These are phyloP conservation scores for Arxiozyma slooffiae DNA, from an alignment of 1,139 yeast species.

Conservation along the genomic window DNA sequence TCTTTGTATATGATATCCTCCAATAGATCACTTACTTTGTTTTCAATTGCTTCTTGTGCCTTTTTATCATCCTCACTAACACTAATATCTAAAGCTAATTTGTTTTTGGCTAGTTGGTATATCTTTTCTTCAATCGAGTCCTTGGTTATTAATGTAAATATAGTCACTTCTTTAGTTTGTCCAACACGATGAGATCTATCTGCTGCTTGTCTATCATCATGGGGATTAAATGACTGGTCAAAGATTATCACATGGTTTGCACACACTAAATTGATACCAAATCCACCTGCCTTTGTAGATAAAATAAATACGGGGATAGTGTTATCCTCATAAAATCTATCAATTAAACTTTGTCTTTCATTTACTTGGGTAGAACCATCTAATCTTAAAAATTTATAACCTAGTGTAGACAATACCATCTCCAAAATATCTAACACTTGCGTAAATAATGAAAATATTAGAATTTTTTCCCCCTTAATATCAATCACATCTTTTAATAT, in stretches of 20 bases:
- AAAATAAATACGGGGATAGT: constrained; percentile 77
- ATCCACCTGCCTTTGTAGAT: constrained; percentile 96
- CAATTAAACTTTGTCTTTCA: constrained; percentile 84
- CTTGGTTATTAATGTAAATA: constrained; percentile 62
- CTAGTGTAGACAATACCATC: constrained; percentile 52
- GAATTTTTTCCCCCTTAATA: constrained; percentile 57
- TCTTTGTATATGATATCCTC: constrained; percentile 19
- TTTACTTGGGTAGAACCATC: constrained; percentile 96
- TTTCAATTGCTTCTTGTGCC: constrained; percentile 22
- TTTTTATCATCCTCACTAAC: constrained; percentile 26
- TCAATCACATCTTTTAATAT: constrained; percentile 50
- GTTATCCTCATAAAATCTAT: constrained; percentile 73
- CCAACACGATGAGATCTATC: constrained; percentile 98
- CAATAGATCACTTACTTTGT: constrained; percentile 23
- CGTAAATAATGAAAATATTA: constrained; percentile 85
- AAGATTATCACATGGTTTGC: constrained; percentile 87
- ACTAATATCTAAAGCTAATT: constrained; percentile 63
- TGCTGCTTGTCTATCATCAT: constrained; percentile 97
- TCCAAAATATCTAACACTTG: constrained; percentile 86
- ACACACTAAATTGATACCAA: constrained; percentile 91
- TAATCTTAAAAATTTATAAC: constrained; percentile 67
- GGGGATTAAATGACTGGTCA: constrained; percentile 94
- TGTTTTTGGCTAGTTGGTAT: constrained; percentile 75
- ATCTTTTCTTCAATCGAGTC: constrained; percentile 86
- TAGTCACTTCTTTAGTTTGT: constrained; percentile 78